These are phyloP conservation scores for Lithohypha guttulata DNA, from an alignment of 2,329 filamentous ascomycete species.

Conservation along the genomic window DNA sequence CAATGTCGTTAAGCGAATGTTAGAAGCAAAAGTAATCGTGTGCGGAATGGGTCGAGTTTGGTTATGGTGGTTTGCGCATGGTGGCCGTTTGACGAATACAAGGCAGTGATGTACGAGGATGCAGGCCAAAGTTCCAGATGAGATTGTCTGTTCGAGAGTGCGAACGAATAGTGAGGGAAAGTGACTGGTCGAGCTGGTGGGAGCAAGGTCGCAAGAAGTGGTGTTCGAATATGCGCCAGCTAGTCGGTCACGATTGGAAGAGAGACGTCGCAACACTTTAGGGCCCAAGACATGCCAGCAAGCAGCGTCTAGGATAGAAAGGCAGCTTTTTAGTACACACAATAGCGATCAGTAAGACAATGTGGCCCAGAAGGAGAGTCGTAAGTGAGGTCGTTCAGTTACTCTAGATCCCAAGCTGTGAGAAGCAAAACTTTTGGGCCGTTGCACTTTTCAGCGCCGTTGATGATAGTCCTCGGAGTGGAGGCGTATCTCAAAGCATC, in stretches of 20 bases:
- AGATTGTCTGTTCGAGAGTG: slow-evolving; percentile 8
- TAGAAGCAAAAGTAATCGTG: slow-evolving; percentile 4
- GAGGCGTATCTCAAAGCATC: too few species aligned
- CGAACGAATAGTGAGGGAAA: slow-evolving; percentile 1
- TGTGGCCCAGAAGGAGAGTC: not conserved
- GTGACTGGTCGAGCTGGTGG: not conserved
- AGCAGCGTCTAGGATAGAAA: not conserved
- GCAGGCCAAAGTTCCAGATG: not conserved
- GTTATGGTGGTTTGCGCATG: slow-evolving; percentile 9
- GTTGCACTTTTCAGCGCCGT: too few species aligned
- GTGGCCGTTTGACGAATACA: slow-evolving; percentile 6
- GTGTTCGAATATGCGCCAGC: slow-evolving; percentile 7
- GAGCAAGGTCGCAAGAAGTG: slow-evolving; percentile 6
- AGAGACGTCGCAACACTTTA: slow-evolving; percentile 4
- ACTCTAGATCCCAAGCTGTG: not conserved
- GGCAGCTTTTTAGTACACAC: not conserved
- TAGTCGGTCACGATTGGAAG: slow-evolving; percentile 9
- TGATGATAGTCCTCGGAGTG: too few species aligned
- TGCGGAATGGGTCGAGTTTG: slow-evolving; percentile 1
- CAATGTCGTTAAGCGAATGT: too few species aligned
- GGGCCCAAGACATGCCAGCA: slow-evolving; percentile 5
- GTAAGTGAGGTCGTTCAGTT: not conserved
- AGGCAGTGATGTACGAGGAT: not conserved
- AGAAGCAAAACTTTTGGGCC: too few species aligned
- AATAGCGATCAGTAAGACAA: slow-evolving; percentile 1